Evolutionary conservation across 2,329 filamentous ascomycete genomes (phyloP).

Genomic region (Penicillium sp.): DNA sequence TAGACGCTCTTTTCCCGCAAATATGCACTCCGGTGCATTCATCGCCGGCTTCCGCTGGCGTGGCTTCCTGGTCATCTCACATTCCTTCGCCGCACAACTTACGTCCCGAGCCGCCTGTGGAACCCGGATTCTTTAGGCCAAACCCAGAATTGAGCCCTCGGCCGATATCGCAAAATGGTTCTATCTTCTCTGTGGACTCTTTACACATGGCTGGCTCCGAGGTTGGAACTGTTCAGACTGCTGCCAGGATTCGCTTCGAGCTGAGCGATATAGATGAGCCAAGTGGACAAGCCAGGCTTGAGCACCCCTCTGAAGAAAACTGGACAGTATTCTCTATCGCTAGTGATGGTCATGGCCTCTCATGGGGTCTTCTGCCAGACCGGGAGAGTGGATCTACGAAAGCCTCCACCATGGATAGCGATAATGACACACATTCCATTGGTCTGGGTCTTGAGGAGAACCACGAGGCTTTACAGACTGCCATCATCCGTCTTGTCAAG

Average conservation of each 20-base stretch:
- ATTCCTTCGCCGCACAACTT: conserved; percentile 17
- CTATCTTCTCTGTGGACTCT: conserved; percentile 35
- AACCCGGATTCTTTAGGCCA: conserved; percentile 38
- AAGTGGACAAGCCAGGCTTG: conserved; percentile 56
- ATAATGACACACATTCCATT: conserved; percentile 38
- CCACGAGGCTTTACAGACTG: conserved; percentile 77
- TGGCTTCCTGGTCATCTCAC: conserved; percentile 26
- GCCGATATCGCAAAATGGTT: conserved; percentile 26
- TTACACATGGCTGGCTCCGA: conserved; percentile 29
- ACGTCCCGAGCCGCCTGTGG: conserved; percentile 26
- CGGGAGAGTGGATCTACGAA: conserved; percentile 56
- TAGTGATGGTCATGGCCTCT: conserved; percentile 68
- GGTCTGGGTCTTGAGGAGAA: conserved; percentile 69
- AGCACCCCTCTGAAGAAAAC: conserved; percentile 77
- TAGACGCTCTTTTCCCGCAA: conserved; percentile 77
- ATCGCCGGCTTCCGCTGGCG: conserved; percentile 29
- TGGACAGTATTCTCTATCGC: conserved; percentile 84
- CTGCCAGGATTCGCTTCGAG: conserved; percentile 45
- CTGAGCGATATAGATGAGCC: conserved; percentile 41
- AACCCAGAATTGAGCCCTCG: conserved; percentile 29
- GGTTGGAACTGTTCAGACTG: conserved; percentile 32
- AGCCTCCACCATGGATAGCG: conserved; percentile 60
- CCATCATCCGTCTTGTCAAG: conserved; percentile 76
- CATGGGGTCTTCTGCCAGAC: conserved; percentile 64
- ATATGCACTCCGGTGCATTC: conserved; percentile 28